Percentiles rank a stretch among this genome's conserved stretches.
phyloP scores from a whole-genome alignment of 2,329 filamentous ascomycete species.

The Trichoderma simmonsii region DNA sequence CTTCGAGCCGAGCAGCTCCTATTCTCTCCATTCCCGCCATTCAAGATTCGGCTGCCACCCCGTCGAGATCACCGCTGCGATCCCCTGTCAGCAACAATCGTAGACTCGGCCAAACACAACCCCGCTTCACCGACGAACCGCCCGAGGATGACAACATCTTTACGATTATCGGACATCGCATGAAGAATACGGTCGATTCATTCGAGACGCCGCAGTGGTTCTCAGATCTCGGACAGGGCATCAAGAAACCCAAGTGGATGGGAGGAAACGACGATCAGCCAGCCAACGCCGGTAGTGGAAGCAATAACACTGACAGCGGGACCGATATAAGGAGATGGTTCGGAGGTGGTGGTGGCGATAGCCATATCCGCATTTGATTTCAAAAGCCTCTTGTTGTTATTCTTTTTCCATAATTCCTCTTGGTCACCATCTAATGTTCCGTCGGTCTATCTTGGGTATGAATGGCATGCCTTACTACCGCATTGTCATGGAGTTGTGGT shows the following conservation, averaged over 20 bases:
- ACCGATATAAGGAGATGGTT: slow-evolving; percentile 58
- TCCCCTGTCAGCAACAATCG: slow-evolving; percentile 24
- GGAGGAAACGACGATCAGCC: slow-evolving; percentile 49
- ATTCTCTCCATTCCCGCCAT: slow-evolving; percentile 48
- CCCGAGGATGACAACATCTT: slow-evolving; percentile 79
- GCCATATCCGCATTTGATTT: slow-evolving; percentile 23
- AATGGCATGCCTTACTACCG: background rate
- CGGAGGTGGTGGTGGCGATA: slow-evolving; percentile 19
- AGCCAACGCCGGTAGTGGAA: slow-evolving; percentile 25
- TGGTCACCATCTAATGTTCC: background rate
- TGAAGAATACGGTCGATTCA: slow-evolving; percentile 89
- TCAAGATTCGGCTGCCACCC: slow-evolving; percentile 33
- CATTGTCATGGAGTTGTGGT: slow-evolving; percentile 15
- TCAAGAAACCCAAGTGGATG: slow-evolving; percentile 83
- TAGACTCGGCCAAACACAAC: slow-evolving; percentile 28
- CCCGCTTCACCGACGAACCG: slow-evolving; percentile 46
- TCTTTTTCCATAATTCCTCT: background rate
- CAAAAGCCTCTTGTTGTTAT: background rate
- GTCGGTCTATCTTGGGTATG: slow-evolving; percentile 1
- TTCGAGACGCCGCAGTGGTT: slow-evolving; percentile 81
- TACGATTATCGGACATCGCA: slow-evolving; percentile 74
- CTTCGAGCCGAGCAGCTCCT: slow-evolving; percentile 34
- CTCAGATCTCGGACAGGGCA: slow-evolving; percentile 62
- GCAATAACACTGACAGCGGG: slow-evolving; percentile 37
- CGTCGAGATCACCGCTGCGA: slow-evolving; percentile 43